Conservation (phyloP, 495 filamentous ascomycete species). For the Apodospora peruviana region DNA sequence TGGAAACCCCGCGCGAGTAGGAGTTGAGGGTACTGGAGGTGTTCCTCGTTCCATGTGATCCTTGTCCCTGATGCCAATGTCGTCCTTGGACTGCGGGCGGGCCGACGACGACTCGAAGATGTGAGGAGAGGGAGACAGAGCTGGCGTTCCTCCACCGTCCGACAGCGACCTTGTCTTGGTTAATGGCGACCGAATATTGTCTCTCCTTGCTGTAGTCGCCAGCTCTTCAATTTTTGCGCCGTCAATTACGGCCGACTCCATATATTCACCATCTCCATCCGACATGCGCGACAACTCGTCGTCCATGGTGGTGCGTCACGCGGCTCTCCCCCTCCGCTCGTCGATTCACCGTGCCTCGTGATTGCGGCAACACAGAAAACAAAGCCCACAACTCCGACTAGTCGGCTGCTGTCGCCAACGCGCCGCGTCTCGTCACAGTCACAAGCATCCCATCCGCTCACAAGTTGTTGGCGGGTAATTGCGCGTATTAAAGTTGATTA, state of each 20-base stretch:
- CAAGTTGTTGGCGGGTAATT: too few species aligned
- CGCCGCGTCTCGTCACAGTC: too few species aligned
- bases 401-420: too few species aligned
- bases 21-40: conserved; percentile 30
- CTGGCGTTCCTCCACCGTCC: conserved; percentile 43
- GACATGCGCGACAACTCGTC: conserved; percentile 20
- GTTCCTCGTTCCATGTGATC: background rate
- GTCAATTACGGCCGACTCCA: conserved; percentile 13
- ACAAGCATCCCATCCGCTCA: too few species aligned
- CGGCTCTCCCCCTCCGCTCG: background rate
- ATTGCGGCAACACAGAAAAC: too few species aligned
- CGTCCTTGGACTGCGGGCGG: conserved; percentile 68
- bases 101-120: conserved; percentile 49
- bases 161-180: conserved; percentile 44
- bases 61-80: conserved; percentile 51
- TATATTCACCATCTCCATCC: conserved; percentile 16
- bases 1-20: conserved; percentile 55
- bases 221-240: too few species aligned
- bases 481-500: too few species aligned
- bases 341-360: background rate
- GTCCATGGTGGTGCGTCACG: conserved; percentile 2
- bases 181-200: conserved; percentile 11
- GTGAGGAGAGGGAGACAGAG: conserved; percentile 62
- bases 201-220: background rate
- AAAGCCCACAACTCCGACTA: too few species aligned